phyloP scores from a whole-genome alignment of 169 alveolate species.

The Theileria luwenshuni region DNA sequence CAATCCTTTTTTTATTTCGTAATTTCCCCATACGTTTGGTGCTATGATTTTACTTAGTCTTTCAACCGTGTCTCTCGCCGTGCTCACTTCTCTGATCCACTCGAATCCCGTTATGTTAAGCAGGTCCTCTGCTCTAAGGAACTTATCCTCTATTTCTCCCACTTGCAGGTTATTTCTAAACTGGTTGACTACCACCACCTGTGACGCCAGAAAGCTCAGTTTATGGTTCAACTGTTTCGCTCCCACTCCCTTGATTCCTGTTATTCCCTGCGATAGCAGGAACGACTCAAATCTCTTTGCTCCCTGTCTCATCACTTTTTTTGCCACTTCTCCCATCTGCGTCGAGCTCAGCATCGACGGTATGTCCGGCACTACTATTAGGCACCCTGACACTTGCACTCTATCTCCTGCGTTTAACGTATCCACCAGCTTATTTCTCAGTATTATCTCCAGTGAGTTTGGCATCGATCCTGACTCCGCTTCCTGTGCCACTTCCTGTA shows the following conservation, averaged over 20 bases:
- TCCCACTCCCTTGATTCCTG: constrained; percentile 95
- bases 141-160: constrained; percentile 61
- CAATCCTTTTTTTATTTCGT: constrained; percentile 95
- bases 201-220: constrained; percentile 87
- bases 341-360: constrained; percentile 91
- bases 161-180: constrained; percentile 32
- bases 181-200: constrained; percentile 69
- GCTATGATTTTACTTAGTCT: constrained; percentile 90
- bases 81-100: constrained; percentile 79
- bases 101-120: constrained; percentile 70
- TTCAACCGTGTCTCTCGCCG: constrained; percentile 75
- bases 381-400: constrained; percentile 88
- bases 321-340: constrained; percentile 87
- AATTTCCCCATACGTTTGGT: constrained; percentile 95
- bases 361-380: constrained; percentile 96
- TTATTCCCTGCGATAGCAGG: constrained; percentile 79
- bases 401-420: constrained; percentile 96
- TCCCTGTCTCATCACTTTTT: constrained; percentile 70
- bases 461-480: constrained; percentile 97
- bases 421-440: constrained; percentile 92
- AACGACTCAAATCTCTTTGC: constrained; percentile 71
- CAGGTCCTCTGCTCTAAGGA: constrained; percentile 72
- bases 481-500: constrained; percentile 92
- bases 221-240: constrained; percentile 91
- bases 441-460: constrained; percentile 92